Percentiles rank a stretch among this genome's conserved stretches.
These are phyloP conservation scores for Macrotyloma uniflorum DNA, from an alignment of 306 rosid genomes.

Conservation along the genomic window DNA sequence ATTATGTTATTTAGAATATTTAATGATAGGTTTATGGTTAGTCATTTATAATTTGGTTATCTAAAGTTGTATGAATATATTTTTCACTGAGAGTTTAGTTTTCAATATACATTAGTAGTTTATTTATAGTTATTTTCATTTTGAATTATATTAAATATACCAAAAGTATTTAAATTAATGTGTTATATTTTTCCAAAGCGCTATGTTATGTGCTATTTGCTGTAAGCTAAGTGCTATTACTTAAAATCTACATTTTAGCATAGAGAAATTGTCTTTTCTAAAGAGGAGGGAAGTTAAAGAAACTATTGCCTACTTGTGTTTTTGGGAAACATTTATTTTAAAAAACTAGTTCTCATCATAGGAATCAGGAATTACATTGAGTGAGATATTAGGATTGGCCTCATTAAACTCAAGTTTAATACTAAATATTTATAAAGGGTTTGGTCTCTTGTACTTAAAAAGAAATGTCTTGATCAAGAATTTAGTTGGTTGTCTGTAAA, in stretches of 20 bases:
- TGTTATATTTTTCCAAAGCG: too few relatives aligned
- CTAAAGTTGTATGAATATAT: neutral
- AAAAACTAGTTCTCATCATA: neutral
- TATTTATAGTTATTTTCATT: neutral
- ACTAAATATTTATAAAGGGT: too few relatives aligned
- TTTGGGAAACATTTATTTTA: too few relatives aligned
- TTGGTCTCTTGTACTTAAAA: slow-evolving; percentile 22
- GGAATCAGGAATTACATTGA: neutral
- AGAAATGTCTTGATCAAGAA: neutral
- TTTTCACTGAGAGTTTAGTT: slow-evolving; percentile 7
- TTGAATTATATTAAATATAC: too few relatives aligned
- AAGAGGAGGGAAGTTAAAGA: too few relatives aligned
- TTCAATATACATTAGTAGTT: neutral
- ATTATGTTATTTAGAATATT: neutral
- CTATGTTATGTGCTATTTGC: too few relatives aligned
- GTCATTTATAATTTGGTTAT: neutral
- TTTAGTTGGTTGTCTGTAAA: slow-evolving; percentile 10
- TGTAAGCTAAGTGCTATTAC: too few relatives aligned
- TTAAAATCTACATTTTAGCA: too few relatives aligned
- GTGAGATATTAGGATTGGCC: neutral
- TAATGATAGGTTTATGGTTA: slow-evolving; percentile 16
- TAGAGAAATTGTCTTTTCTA: too few relatives aligned
- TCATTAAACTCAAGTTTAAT: neutral
- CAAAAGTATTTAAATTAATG: too few relatives aligned
- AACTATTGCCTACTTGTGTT: too few relatives aligned